A percentile compares a stretch with the other conserved stretches of the same genome.
Conservation (phyloP, 1,139 yeast species). For the Kodamaea sp. region DNA sequence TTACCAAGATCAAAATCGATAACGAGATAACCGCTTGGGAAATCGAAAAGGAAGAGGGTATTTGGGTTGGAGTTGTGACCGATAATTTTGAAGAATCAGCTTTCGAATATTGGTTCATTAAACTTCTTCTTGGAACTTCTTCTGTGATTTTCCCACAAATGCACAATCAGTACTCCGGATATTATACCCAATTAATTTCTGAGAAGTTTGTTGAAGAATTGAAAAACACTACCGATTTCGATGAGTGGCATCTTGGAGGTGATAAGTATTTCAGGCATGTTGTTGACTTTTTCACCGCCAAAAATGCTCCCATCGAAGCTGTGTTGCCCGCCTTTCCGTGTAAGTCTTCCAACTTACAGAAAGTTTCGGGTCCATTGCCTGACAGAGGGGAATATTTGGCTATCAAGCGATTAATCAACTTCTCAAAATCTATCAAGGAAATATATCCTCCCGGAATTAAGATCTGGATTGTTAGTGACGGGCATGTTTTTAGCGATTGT, state of each 20-base stretch:
- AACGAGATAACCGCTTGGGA: conserved; percentile 11
- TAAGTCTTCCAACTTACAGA: conserved; percentile 55
- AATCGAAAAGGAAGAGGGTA: conserved; percentile 10
- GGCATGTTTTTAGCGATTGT: conserved; percentile 68
- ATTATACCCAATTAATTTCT: conserved; percentile 21
- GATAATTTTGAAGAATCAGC: conserved; percentile 21
- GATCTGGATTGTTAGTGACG: conserved; percentile 61
- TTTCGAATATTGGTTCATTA: conserved; percentile 39
- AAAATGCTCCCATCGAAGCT: conserved; percentile 50
- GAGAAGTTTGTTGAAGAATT: conserved; percentile 40
- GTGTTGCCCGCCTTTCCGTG: conserved; percentile 68
- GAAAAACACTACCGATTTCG: conserved; percentile 49
- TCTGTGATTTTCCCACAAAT: conserved; percentile 11
- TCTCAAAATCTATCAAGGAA: conserved; percentile 31
- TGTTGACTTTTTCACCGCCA: conserved; percentile 49
- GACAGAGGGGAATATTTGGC: conserved; percentile 50
- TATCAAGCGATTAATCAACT: conserved; percentile 30
- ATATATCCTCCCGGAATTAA: conserved; percentile 58
- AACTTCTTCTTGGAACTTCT: conserved; percentile 25
- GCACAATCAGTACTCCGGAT: conserved; percentile 4
- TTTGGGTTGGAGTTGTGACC: conserved; percentile 31
- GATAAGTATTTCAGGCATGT: conserved; percentile 39
- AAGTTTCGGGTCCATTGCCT: conserved; percentile 53
- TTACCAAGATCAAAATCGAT: conserved; percentile 6
- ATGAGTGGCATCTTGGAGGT: conserved; percentile 53